Base-by-base conservation (phyloP, 2,329 filamentous ascomycete species). In the Ophiobolus disseminans region DNA sequence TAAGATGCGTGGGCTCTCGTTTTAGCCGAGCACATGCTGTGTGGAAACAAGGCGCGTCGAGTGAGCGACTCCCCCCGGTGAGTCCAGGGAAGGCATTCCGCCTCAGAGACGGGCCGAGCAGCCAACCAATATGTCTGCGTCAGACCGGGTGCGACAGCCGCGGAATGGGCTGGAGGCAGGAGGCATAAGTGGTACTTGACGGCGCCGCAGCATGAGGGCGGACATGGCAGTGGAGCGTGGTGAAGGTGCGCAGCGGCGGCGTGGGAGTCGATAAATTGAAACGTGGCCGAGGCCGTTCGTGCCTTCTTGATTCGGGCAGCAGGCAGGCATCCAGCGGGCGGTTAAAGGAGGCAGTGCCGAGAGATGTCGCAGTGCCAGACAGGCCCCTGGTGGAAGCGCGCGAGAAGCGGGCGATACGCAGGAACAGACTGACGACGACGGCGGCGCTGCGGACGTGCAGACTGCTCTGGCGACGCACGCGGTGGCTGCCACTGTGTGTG, bases 321-420 rank as follows among this genome's bases (percentile, higher is more conserved):
- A 39, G 47, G 37, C 53, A 49, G 51, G 51, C 50, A 50, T 50
- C 48, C 40, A 41, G 17, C 49, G 51, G 61, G 62, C 60, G 62
- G 60, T 48, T 65, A 65, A 50, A 61, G 28, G 60, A 60, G 62
- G 62, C 60, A 62, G 62, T 63, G 61, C 56, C 48, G 48, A 53
- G n/a, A 16, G 26, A 19, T 32, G 35, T 38, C 35, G 32, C 25
- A n/a, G n/a, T 44, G 50, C 20, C 36, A 42, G 23, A 14, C 31
- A 32, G 22, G 50, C 44, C 45, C 40, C 45, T 17, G 40, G n/a
- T 45, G 54, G 43, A 60, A 57, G 60, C 60, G 58, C 60, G 58
- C 60, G 62, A 60, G 54, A 40, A 40, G 32, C 48, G 54, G 61
- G 61, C 61, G 61, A 63, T 62, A 65, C 59, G 60, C 58, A 62